Conservation (phyloP, 73 alveolate species). For the Blepharisma japonicum region DNA sequence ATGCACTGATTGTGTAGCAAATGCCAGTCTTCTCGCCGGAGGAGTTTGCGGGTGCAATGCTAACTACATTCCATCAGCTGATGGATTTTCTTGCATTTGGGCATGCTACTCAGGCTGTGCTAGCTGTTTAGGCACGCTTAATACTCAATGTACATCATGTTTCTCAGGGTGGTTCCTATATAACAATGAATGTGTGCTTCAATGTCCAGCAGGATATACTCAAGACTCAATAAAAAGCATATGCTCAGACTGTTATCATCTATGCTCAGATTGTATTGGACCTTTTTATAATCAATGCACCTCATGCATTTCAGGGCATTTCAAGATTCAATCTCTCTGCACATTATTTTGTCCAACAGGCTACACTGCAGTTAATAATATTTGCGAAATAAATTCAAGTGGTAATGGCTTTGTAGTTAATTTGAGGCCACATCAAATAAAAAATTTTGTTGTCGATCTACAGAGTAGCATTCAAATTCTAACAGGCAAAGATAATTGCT, state of each 20-base stretch:
- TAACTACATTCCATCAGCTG: not conserved
- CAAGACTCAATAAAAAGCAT: not conserved
- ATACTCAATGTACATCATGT: not conserved
- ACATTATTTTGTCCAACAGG: not conserved
- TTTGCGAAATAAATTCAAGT: not conserved
- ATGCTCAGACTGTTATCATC: not conserved
- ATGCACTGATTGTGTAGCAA: not conserved
- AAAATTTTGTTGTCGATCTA: not conserved
- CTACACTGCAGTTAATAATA: not conserved
- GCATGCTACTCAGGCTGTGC: not conserved
- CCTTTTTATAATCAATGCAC: not conserved
- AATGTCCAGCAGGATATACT: conserved; percentile 6
- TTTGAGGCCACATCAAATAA: not conserved
- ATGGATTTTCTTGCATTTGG: not conserved
- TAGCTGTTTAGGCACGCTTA: not conserved
- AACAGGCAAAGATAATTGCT: not conserved
- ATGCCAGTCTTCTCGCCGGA: not conserved
- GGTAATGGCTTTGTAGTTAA: not conserved
- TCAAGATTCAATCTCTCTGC: not conserved
- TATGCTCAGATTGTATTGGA: not conserved
- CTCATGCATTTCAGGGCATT: not conserved
- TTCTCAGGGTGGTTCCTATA: not conserved
- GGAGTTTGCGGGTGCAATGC: not conserved
- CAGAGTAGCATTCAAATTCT: not conserved
- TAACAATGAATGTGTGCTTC: not conserved